Conservation (phyloP, 352 stramenopile species). For the Pythium angustatum region DNA sequence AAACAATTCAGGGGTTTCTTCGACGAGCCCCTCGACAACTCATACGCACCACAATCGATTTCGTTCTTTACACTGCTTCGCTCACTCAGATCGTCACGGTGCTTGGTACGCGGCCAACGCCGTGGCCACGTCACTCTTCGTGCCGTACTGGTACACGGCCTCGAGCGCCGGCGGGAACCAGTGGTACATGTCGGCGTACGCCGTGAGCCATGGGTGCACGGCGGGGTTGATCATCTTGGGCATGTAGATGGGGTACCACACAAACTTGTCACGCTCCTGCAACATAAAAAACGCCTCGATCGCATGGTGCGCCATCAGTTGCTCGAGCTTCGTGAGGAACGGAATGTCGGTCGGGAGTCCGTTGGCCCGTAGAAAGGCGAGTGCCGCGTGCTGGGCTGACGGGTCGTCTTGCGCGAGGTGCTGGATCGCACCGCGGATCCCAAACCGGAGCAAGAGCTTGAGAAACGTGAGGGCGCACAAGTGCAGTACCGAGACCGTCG, state of each 20-base stretch:
- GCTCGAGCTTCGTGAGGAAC: neutral
- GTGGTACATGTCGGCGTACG: conserved; percentile 6
- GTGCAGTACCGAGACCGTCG: neutral
- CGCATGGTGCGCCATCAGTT: conserved; percentile 1
- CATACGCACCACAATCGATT: too few relatives aligned
- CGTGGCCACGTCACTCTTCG: neutral
- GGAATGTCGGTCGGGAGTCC: neutral
- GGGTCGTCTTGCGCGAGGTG: conserved; percentile 1
- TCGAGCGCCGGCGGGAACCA: conserved; percentile 2
- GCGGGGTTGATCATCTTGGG: conserved; percentile 9
- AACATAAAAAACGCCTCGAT: neutral
- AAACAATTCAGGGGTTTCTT: too few relatives aligned
- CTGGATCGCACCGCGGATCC: conserved; percentile 1
- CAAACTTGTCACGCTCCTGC: neutral
- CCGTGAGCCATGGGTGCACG: neutral
- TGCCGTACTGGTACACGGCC: neutral
- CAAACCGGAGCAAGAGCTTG: conserved; percentile 8
- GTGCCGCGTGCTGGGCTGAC: neutral
- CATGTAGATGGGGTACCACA: conserved; percentile 3
- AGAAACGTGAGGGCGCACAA: conserved; percentile 8
- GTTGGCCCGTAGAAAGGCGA: neutral
- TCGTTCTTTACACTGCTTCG: too few relatives aligned
- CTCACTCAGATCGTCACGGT: too few relatives aligned
- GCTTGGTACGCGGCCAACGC: neutral
- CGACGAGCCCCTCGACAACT: too few relatives aligned